A percentile compares a stretch with the other conserved stretches of the same genome.
Conservation (phyloP, 352 stramenopile genomes). For the Globisporangium megalacanthum region DNA sequence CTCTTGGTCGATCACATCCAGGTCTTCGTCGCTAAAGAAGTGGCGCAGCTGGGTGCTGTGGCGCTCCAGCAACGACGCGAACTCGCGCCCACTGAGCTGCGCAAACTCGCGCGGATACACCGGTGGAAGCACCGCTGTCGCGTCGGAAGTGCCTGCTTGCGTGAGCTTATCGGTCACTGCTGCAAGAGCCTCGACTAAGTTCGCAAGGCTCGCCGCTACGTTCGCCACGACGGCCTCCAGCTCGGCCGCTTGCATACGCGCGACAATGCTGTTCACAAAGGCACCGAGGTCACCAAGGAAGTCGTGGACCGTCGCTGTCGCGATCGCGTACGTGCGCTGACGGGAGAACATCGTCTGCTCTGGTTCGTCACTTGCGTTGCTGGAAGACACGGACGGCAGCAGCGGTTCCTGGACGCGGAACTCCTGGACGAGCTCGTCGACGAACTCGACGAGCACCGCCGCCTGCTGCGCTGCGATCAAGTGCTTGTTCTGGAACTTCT, state of each 20-base stretch:
- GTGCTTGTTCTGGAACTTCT: constrained; percentile 26
- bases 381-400: background rate
- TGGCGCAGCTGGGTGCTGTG: constrained; percentile 21
- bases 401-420: constrained; percentile 30
- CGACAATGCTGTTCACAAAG: constrained; percentile 29
- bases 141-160: background rate
- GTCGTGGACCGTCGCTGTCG: constrained; percentile 24
- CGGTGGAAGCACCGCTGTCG: constrained; percentile 18
- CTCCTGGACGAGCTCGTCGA: constrained; percentile 17
- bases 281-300: constrained; percentile 41
- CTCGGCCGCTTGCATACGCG: constrained; percentile 13
- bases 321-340: constrained; percentile 25
- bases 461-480: constrained; percentile 12
- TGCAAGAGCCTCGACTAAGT: constrained; percentile 21
- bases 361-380: background rate
- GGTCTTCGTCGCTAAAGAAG: constrained; percentile 26
- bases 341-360: constrained; percentile 11
- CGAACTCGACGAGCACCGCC: constrained; percentile 20
- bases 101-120: constrained; percentile 45
- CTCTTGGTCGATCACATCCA: constrained; percentile 32
- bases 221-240: constrained; percentile 26
- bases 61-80: constrained; percentile 28
- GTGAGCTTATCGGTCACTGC: background rate
- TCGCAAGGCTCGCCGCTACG: constrained; percentile 18
- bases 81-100: constrained; percentile 41